A percentile compares a stretch with the other conserved stretches of the same genome.
These are phyloP conservation scores for Annulohypoxylon bovei DNA, from an alignment of 495 filamentous ascomycete species.

Conservation along the genomic window DNA sequence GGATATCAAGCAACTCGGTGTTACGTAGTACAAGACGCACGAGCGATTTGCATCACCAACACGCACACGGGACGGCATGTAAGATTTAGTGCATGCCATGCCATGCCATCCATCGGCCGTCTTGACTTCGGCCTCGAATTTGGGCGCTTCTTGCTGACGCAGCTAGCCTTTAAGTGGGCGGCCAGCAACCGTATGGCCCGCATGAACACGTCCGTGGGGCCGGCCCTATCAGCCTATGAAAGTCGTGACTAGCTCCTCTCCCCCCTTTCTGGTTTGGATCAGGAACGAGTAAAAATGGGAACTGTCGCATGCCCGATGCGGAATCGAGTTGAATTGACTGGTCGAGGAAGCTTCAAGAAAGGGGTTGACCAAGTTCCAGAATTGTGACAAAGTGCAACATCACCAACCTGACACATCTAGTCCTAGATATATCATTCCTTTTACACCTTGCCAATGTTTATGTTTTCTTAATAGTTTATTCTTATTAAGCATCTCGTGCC, in stretches of 20 bases:
- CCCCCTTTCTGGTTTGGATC: conserved; percentile 31
- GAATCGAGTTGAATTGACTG: conserved; percentile 28
- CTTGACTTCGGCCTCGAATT: not conserved
- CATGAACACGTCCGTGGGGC: conserved; percentile 39
- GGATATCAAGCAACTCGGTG: conserved; percentile 17
- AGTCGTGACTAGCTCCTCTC: not conserved
- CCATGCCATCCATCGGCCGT: conserved; percentile 8
- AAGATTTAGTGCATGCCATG: conserved; percentile 14
- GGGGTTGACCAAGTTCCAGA: conserved; percentile 20
- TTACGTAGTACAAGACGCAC: conserved; percentile 23
- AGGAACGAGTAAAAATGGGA: conserved; percentile 35
- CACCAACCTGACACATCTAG: conserved; percentile 9
- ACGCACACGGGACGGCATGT: conserved; percentile 3
- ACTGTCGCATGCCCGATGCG: conserved; percentile 27
- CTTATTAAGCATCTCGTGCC: not conserved
- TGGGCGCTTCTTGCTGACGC: conserved; percentile 23
- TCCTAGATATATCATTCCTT: conserved; percentile 3
- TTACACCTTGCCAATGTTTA: not conserved
- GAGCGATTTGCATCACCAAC: conserved; percentile 11
- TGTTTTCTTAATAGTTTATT: conserved; percentile 1
- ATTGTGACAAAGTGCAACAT: conserved; percentile 17
- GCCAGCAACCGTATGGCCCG: conserved; percentile 32
- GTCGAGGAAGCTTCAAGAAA: conserved; percentile 28
- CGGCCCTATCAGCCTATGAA: conserved; percentile 28
- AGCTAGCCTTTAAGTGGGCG: conserved; percentile 31